Evolutionary conservation across 306 rosid species (phyloP).

Genomic region (Coriaria nepalensis): DNA sequence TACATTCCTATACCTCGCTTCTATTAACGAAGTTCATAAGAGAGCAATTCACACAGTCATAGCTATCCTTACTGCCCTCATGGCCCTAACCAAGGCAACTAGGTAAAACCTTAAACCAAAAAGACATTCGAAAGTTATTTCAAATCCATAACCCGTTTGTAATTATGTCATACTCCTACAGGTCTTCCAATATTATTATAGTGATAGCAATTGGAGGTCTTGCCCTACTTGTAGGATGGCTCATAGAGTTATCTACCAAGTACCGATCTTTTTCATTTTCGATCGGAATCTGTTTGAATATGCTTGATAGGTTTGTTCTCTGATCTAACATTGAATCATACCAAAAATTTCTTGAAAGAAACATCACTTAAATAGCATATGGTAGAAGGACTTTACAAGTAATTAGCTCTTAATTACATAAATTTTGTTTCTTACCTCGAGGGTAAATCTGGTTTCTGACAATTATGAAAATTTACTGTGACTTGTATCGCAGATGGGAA

Average conservation of each 20-base stretch:
- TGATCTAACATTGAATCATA: too few species aligned
- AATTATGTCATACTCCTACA: constrained; percentile 22
- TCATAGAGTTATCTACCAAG: constrained; percentile 30
- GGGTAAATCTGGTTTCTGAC: constrained; percentile 16
- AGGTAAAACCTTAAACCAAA: too few species aligned
- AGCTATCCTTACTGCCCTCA: constrained; percentile 78
- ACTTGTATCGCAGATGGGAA: constrained; percentile 74
- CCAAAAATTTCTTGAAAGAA: too few species aligned
- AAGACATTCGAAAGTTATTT: too few species aligned
- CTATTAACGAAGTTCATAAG: constrained; percentile 57
- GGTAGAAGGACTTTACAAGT: too few species aligned
- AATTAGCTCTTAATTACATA: too few species aligned
- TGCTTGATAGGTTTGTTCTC: constrained; percentile 24
- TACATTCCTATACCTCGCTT: constrained; percentile 71
- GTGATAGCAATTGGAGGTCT: constrained; percentile 32
- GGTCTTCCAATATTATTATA: constrained; percentile 34
- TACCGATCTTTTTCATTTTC: constrained; percentile 27
- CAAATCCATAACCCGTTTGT: too few species aligned
- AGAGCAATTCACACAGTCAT: constrained; percentile 75
- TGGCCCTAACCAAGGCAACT: constrained; percentile 77
- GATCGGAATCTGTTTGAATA: constrained; percentile 16
- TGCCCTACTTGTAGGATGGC: constrained; percentile 43
- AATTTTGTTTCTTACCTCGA: background rate
- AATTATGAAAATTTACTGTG: too few species aligned
- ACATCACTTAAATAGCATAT: too few species aligned